Evolutionary conservation across 2,329 filamentous ascomycete species (phyloP), one percentile per base, ranked within the genome.

Genomic region (Exophiala sp.): DNA sequence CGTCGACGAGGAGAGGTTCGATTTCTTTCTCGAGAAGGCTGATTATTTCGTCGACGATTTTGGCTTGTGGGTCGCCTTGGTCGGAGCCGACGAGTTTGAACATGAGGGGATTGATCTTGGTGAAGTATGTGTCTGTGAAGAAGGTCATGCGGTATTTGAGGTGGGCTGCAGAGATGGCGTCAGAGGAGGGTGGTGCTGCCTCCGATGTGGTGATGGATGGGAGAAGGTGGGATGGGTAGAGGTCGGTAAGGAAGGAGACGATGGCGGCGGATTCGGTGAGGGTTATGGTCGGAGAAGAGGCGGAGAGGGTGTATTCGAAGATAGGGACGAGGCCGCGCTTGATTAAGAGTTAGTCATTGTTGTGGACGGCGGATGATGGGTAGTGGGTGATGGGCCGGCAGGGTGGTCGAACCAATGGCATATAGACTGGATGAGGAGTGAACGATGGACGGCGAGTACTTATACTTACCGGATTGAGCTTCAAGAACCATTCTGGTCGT

Each of bases 181-280:
- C 34, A 14, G 44, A 21, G 3, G 34, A 35, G 10, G 48, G 39
- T 16, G 40, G 29, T 4, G 35, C 12, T 29, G 24, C 1, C 24
- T 3, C 24, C 24, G 7, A 8, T 2, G 9, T 21, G 9, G 4
- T 24, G 41, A 32, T 32, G 40, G 42, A 29, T 6, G 47, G 45
- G 36, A 86, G 65, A 2, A 92, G 77, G 61, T 85, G 80, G 2
- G 83, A 85, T 1, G 88, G 86, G 66, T 87, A 82, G 0, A 79
- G 74, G 65, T 94, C 88, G 40, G 80, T 84, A 11, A 85, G 72
- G 72, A 89, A 92, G 61, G 86, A 82, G 1, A 84, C 71, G n/a
- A 92, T 83, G 58, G 92, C 81, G 59, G 75, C 83, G 2, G 86
- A 89, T 69, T 94, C 89, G 49, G 81, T 83, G 65, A 94, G 76